phyloP scores from a whole-genome alignment of 768 basidiomycete species.

The Agaricus sinodeliciosus region DNA sequence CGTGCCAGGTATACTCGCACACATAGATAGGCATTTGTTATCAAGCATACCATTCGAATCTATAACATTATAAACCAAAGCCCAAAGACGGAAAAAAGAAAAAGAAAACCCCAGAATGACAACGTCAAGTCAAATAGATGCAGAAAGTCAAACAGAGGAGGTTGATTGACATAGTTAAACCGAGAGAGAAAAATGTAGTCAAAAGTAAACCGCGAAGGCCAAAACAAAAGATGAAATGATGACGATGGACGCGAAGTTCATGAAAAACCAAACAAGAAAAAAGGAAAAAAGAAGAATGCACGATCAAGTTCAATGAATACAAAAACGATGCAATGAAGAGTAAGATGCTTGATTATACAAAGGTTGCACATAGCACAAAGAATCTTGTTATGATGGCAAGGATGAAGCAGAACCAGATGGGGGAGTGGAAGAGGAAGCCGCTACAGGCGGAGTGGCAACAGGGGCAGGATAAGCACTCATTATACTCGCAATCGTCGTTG shows the following conservation, averaged over 20 bases:
- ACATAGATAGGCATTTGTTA: neutral
- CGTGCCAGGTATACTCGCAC: too few species aligned
- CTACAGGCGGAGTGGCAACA: slow-evolving; percentile 13
- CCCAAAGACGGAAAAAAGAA: neutral
- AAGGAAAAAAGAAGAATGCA: neutral
- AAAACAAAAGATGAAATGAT: neutral
- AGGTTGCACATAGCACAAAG: neutral
- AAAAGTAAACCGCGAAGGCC: neutral
- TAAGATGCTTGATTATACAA: slow-evolving; percentile 8
- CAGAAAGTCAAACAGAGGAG: neutral
- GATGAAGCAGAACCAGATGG: slow-evolving; percentile 1
- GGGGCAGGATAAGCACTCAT: slow-evolving; percentile 60
- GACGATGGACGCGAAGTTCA: neutral
- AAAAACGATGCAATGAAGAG: slow-evolving; percentile 2
- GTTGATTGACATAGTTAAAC: neutral
- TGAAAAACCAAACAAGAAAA: neutral
- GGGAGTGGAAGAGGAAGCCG: neutral
- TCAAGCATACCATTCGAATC: neutral
- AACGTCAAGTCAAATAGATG: neutral
- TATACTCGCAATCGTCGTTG: slow-evolving; percentile 39
- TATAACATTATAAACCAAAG: neutral
- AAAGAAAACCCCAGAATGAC: neutral
- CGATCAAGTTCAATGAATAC: neutral
- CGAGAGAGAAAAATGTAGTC: too few species aligned
- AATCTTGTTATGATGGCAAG: neutral